phyloP scores from a whole-genome alignment of 2,329 filamentous ascomycete genomes.

The Hymenoscyphus fructigenus region DNA sequence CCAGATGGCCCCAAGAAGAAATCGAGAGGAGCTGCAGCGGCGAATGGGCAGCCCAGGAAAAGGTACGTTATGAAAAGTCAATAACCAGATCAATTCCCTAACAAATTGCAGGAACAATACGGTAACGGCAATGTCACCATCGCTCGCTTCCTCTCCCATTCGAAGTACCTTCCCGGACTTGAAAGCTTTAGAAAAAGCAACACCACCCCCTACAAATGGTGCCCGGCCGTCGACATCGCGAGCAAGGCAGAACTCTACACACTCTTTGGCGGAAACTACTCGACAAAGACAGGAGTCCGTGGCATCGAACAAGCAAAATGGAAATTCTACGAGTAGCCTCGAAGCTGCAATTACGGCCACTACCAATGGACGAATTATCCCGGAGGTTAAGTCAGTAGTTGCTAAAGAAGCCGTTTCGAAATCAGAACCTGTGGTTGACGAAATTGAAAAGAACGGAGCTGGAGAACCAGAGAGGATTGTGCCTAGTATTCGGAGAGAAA shows the following conservation, averaged over 20 bases:
- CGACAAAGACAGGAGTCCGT: constrained; percentile 58
- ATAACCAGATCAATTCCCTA: constrained; percentile 16
- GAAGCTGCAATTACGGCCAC: constrained; percentile 33
- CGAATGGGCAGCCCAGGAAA: constrained; percentile 74
- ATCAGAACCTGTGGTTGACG: constrained; percentile 35
- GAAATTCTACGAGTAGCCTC: constrained; percentile 40
- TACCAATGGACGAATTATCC: constrained; percentile 35
- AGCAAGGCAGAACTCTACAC: constrained; percentile 72
- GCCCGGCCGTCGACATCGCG: constrained; percentile 66
- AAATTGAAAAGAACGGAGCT: constrained; percentile 31
- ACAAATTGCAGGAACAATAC: constrained; percentile 44
- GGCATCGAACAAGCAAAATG: constrained; percentile 61
- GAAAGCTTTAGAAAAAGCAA: constrained; percentile 50
- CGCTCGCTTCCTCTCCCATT: constrained; percentile 73
- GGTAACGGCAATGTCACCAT: constrained; percentile 61
- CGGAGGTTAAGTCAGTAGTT: constrained; percentile 49
- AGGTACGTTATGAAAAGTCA: constrained; percentile 54
- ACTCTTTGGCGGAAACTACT: constrained; percentile 55
- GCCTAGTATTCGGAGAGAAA: constrained; percentile 44
- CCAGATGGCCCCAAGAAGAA: constrained; percentile 68
- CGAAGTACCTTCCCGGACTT: constrained; percentile 66
- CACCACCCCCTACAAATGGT: constrained; percentile 57
- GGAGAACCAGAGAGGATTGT: constrained; percentile 32
- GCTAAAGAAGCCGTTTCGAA: constrained; percentile 48
- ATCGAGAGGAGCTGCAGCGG: constrained; percentile 62